Evolutionary conservation across 2,329 filamentous ascomycete genomes (phyloP).

Genomic region (Trichoderma atrobrunneum): DNA sequence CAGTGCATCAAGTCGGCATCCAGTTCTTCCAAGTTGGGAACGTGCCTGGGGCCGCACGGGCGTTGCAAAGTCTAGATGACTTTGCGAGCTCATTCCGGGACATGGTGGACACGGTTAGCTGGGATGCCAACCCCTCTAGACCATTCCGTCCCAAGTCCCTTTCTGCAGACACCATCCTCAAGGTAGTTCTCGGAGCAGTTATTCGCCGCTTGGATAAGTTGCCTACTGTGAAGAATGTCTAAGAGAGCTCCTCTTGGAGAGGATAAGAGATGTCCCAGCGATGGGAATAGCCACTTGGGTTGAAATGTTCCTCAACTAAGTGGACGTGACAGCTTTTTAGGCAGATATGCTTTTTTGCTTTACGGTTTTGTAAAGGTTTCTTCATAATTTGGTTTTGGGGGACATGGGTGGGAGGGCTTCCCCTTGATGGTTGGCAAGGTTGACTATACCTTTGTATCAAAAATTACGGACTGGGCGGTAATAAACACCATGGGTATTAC

Average conservation of each 20-base stretch:
- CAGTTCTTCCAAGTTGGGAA: conserved; percentile 95
- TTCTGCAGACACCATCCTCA: conserved; percentile 70
- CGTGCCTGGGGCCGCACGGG: conserved; percentile 61
- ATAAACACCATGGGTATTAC: not conserved
- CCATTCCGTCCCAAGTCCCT: conserved; percentile 40
- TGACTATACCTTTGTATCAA: not conserved
- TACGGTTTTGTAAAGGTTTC: not conserved
- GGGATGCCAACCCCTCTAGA: conserved; percentile 50
- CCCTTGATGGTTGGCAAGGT: not conserved
- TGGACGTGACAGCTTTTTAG: not conserved
- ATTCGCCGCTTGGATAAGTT: conserved; percentile 45
- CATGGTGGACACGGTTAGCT: conserved; percentile 89
- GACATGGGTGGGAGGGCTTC: not conserved
- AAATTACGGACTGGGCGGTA: not conserved
- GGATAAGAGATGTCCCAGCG: not conserved
- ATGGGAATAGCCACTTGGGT: not conserved
- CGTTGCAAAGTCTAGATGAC: conserved; percentile 74
- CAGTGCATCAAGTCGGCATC: conserved; percentile 80
- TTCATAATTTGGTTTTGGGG: not conserved
- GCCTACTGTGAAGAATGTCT: not conserved
- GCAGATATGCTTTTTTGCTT: not conserved
- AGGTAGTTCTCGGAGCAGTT: conserved; percentile 77
- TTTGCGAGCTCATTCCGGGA: conserved; percentile 64
- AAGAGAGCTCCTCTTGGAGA: not conserved
- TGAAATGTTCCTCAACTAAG: not conserved